Evolutionary conservation across 495 filamentous ascomycete species (phyloP).

Genomic region (Aspergillus carlsbadensis): DNA sequence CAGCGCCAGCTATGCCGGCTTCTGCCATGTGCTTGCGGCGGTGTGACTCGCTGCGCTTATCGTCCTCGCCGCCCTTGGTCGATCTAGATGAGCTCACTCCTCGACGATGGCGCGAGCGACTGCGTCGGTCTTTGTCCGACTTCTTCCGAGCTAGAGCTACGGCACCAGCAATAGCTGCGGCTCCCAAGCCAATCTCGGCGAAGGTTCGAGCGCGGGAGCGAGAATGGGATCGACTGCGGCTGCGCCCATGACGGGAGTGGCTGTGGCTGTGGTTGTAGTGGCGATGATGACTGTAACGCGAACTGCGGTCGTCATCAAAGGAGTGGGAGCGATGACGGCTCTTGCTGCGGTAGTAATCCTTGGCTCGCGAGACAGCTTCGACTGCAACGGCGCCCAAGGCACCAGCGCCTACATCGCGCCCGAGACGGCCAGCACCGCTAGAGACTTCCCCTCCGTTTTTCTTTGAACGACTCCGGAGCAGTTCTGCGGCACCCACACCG

Average conservation of each 20-base stretch:
- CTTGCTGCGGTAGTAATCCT: constrained; percentile 68
- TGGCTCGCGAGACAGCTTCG: constrained; percentile 70
- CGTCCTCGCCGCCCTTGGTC: constrained; percentile 35
- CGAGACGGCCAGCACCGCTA: constrained; percentile 58
- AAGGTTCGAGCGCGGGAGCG: constrained; percentile 58
- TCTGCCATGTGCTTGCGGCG: constrained; percentile 70
- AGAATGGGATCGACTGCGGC: constrained; percentile 56
- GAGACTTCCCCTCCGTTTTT: constrained; percentile 57
- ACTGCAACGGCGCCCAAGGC: constrained; percentile 80
- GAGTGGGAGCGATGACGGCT: constrained; percentile 50
- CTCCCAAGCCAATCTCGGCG: constrained; percentile 73
- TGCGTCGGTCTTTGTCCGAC: constrained; percentile 64
- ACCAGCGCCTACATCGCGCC: constrained; percentile 76
- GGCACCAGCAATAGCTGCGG: constrained; percentile 78
- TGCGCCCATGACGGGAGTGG: constrained; percentile 39
- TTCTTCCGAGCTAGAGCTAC: constrained; percentile 72
- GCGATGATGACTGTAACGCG: constrained; percentile 37
- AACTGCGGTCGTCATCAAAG: constrained; percentile 49
- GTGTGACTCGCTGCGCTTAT: constrained; percentile 56
- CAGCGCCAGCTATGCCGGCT: constrained; percentile 75
- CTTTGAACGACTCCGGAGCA: constrained; percentile 68
- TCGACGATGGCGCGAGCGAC: constrained; percentile 65
- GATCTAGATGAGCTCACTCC: constrained; percentile 44
- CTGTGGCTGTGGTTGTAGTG: constrained; percentile 35
- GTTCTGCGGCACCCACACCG: constrained; percentile 71